Evolutionary conservation across 352 stramenopile species (phyloP), one percentile per base, ranked within the genome.

Genomic region (Phytopythium helicoides): DNA sequence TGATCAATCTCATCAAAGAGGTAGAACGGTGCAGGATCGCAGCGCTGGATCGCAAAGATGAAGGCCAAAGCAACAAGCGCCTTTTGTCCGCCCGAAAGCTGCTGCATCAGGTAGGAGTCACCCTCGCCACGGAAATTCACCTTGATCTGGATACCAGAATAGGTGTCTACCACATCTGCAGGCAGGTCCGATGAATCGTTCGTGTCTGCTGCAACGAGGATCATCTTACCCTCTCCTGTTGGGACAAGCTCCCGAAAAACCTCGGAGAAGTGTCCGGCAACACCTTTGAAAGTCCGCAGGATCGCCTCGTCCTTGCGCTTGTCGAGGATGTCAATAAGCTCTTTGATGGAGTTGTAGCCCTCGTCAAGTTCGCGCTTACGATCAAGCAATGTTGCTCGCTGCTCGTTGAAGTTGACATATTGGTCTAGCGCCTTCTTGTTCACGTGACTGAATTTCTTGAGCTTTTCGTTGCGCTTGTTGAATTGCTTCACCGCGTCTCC

Each of bases 351-450:
- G 26, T 87, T 73, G 51, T 97, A 90, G n/a, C 91, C 96, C 38
- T 92, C 72, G 60, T 99, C 97, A 18, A 99, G 81, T 62, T 99
- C 97, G 34, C 90, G 65, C 63, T 99, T 98, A 7, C 98, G 82
- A 25, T 97, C 87, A 28, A 99, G 65, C 26, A 99, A 81, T 12
- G 81, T 80, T 18, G 60, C 67, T 18, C 86, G 68, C 53, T 94
- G 95, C 51, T 99, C 96, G 47, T 86, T 97, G 68, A 99, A 99
- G 62, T 91, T 99, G 34, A 99, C 86, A 64, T 98, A 99, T 69
- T 99, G 98, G 66, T 99, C 96, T 42, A 99, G 89, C 0, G 98
- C 98, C 75, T 99, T 99, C 64, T 99, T 99, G 85, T 99, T 99
- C 28, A 99, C 97, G 63, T 99, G 96, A 52, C 76, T 95, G 64